Base-by-base conservation (phyloP, 2,329 filamentous ascomycete species). In the Fusarium virguliforme region DNA sequence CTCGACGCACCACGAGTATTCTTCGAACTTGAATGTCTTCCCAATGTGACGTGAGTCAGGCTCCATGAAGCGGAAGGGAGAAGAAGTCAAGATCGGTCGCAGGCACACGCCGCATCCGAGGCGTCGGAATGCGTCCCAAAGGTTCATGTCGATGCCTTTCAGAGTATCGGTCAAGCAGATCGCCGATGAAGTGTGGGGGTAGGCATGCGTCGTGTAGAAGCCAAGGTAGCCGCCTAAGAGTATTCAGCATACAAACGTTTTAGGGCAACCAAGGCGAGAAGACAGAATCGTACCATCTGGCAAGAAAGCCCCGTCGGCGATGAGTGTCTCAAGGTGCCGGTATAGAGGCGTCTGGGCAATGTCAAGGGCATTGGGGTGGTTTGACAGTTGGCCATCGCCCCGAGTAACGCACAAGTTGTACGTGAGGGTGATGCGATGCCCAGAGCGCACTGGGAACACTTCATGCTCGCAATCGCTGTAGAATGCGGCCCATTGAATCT, bases 381-480 rank as follows among this genome's bases (percentile, higher is more conserved):
- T 51, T 24, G 56, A 50, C 30, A 60, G 13, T 22, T 60, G 56
- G 26, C 40, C 41, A n/a, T 60, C 46, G 8, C 56, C 56, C 2
- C 28, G 28, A 38, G 56, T 51, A 22, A 50, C 41, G 22, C 53
- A 48, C 56, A 91, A 78, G 63, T 90, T 90, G 78, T 91, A 90
- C 0, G 88, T 90, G 24, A 91, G 74, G 0, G 77, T 79, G 12
- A 78, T 84, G 6, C 87, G 84, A 62, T 90, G 81, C 0, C 88
- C 88, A 1, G 77, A 69, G 0, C 78, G 85, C 6, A 91, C 83
- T 13, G 84, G 81, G 0, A 83, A 71, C 1, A 88, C 83, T 67
- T 88, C 85, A 59, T 88, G 86, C 64, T 87, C 83, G 68, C 85
- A 87, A 72, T 87, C 85, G 60, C 81, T 79, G 65, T 86, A 86